These are phyloP conservation scores for Pseudogymnoascus sp. DNA, from an alignment of 2,329 filamentous ascomycete genomes.

Conservation along the genomic window DNA sequence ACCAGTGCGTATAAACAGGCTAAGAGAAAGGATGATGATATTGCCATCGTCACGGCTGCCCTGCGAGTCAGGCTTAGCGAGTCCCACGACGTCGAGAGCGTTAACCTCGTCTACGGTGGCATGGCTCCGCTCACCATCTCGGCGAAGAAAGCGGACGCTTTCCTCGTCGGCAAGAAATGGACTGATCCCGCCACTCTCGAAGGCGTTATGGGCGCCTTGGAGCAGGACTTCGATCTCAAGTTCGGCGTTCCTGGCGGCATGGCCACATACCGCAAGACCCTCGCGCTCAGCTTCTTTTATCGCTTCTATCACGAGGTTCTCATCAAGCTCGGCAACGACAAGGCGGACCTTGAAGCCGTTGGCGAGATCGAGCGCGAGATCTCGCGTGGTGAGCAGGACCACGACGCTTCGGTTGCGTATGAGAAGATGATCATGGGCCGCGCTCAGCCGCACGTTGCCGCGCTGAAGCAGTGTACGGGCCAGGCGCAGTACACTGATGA, in stretches of 20 bases:
- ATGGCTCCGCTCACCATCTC: conserved; percentile 91
- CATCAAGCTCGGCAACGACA: conserved; percentile 47
- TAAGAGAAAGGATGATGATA: conserved; percentile 96
- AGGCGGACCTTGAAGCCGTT: conserved; percentile 56
- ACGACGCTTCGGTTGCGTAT: conserved; percentile 67
- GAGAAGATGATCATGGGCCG: conserved; percentile 77
- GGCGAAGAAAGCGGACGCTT: conserved; percentile 70
- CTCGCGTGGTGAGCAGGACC: conserved; percentile 72
- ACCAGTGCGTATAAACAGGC: conserved; percentile 91
- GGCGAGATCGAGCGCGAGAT: conserved; percentile 80
- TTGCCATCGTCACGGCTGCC: conserved; percentile 90
- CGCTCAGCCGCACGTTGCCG: conserved; percentile 78
- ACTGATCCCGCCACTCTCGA: conserved; percentile 78
- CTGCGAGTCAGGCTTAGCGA: conserved; percentile 67
- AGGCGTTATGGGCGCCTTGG: conserved; percentile 82
- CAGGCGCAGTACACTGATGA: conserved; percentile 97
- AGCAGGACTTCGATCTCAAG: conserved; percentile 76
- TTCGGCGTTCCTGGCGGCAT: conserved; percentile 95
- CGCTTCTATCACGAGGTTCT: conserved; percentile 91
- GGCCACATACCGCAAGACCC: conserved; percentile 88
- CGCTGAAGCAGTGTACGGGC: conserved; percentile 86
- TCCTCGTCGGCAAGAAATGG: conserved; percentile 69
- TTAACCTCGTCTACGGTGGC: conserved; percentile 82
- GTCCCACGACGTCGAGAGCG: conserved; percentile 62
- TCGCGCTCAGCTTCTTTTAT: conserved; percentile 93